Percentiles rank a stretch among this genome's conserved stretches.
Evolutionary conservation across 2,329 filamentous ascomycete genomes (phyloP).

Genomic region (Cladophialophora exuberans): DNA sequence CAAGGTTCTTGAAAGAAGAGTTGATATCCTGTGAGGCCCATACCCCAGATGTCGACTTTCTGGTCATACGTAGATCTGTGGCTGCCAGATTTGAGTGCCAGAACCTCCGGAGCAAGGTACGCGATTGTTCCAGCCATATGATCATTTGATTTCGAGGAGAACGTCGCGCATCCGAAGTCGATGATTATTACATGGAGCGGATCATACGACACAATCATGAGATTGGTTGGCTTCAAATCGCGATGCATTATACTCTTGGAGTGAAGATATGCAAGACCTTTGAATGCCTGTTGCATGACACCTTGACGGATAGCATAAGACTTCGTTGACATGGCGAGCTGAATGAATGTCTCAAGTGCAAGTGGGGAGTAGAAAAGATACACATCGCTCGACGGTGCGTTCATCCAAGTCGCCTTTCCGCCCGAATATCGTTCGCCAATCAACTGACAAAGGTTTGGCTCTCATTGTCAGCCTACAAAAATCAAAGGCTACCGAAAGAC

Average conservation of each 20-base stretch:
- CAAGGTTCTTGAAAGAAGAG: slow-evolving; percentile 5
- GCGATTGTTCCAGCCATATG: slow-evolving; percentile 71
- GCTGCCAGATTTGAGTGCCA: slow-evolving; percentile 4
- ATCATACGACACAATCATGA: slow-evolving; percentile 82
- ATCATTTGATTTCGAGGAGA: neutral
- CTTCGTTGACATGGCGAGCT: neutral
- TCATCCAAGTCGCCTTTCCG: neutral
- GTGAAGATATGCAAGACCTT: slow-evolving; percentile 85
- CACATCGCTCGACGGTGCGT: neutral
- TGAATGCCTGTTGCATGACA: slow-evolving; percentile 83
- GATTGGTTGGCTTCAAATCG: slow-evolving; percentile 89
- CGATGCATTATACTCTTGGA: slow-evolving; percentile 83
- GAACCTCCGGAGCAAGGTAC: slow-evolving; percentile 81
- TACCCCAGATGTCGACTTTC: neutral
- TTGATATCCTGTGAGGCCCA: neutral
- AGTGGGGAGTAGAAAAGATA: neutral
- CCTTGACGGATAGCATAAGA: neutral
- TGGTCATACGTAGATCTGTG: neutral
- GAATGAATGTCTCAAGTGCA: neutral
- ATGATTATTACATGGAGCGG: slow-evolving; percentile 82
- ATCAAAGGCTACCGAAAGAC: neutral
- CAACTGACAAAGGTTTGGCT: neutral
- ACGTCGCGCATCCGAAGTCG: slow-evolving; percentile 95
- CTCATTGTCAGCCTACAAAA: neutral
- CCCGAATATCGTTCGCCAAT: neutral